A percentile compares a stretch with the other conserved stretches of the same genome.
These are phyloP conservation scores for Pythium sukuiense DNA, from an alignment of 352 stramenopile genomes.

Conservation along the genomic window DNA sequence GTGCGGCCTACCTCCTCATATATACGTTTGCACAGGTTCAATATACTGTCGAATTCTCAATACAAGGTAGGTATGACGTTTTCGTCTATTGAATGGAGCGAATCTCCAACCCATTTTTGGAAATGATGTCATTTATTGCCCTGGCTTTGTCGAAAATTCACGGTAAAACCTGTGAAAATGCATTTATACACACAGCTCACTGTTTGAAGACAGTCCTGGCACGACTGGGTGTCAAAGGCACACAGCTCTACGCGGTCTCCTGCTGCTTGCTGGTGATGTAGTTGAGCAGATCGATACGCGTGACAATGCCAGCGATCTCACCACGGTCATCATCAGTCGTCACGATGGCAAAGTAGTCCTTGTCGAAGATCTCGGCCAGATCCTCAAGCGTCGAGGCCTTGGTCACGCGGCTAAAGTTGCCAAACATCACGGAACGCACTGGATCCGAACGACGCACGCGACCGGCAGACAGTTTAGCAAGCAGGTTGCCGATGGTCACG, in stretches of 20 bases:
- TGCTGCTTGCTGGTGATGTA: slow-evolving; percentile 87
- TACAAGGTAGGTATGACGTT: neutral
- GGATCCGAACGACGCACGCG: slow-evolving; percentile 83
- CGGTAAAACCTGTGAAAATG: too few relatives aligned
- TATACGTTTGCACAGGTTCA: neutral
- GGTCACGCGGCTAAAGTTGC: slow-evolving; percentile 91
- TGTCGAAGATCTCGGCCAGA: slow-evolving; percentile 94
- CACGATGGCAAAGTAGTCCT: slow-evolving; percentile 96
- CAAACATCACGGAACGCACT: slow-evolving; percentile 91
- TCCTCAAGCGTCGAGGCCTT: slow-evolving; percentile 91
- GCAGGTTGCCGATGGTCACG: slow-evolving; percentile 96
- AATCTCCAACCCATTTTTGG: neutral
- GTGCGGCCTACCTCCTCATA: neutral
- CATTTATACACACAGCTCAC: too few relatives aligned
- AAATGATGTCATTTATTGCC: too few relatives aligned
- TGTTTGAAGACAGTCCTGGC: too few relatives aligned
- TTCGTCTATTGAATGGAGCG: neutral
- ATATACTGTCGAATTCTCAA: neutral
- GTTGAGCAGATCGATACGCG: slow-evolving; percentile 95
- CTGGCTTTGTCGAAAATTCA: slow-evolving; percentile 88
- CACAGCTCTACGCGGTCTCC: slow-evolving; percentile 3
- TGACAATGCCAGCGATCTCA: slow-evolving; percentile 90
- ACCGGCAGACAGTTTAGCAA: slow-evolving; percentile 87
- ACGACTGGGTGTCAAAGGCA: too few relatives aligned
- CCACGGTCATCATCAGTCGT: slow-evolving; percentile 92